Conservation (phyloP, 2,329 filamentous ascomycete species). For the Paraphaeosphaeria minitans region DNA sequence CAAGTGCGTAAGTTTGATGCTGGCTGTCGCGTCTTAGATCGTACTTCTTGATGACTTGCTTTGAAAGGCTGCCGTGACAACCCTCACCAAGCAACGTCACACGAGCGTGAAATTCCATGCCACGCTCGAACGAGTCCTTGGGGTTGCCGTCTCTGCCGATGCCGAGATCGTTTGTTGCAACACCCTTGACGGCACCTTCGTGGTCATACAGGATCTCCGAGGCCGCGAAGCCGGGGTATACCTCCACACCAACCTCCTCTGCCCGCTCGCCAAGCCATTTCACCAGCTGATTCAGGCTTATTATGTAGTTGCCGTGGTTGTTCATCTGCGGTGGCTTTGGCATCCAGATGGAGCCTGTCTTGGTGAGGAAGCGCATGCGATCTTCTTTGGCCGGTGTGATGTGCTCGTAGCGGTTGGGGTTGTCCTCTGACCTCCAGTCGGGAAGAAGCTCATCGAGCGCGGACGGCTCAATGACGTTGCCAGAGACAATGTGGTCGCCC, state of each 20-base stretch:
- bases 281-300: conserved; percentile 91
- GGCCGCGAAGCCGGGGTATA: conserved; percentile 95
- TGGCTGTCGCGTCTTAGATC: conserved; percentile 87
- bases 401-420: conserved; percentile 84
- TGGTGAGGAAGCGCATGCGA: conserved; percentile 92
- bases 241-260: conserved; percentile 94
- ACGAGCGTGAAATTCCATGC: conserved; percentile 96
- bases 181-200: conserved; percentile 88
- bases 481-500: conserved; percentile 92
- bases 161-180: conserved; percentile 94
- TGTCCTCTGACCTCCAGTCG: conserved; percentile 89
- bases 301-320: conserved; percentile 97
- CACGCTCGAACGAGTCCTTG: conserved; percentile 90
- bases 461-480: conserved; percentile 89
- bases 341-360: conserved; percentile 75
- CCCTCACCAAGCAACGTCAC: conserved; percentile 93
- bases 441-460: conserved; percentile 89
- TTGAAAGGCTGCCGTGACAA: conserved; percentile 92
- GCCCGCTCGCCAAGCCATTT: conserved; percentile 96
- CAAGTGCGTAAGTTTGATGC: conserved; percentile 92
- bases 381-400: conserved; percentile 83
- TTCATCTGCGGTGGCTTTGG: conserved; percentile 96
- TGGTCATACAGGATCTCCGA: conserved; percentile 86
- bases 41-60: conserved; percentile 93
- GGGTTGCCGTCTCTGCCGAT: conserved; percentile 80